Evolutionary conservation across 495 filamentous ascomycete genomes (phyloP).

Genomic region (Cetradonia linearis): DNA sequence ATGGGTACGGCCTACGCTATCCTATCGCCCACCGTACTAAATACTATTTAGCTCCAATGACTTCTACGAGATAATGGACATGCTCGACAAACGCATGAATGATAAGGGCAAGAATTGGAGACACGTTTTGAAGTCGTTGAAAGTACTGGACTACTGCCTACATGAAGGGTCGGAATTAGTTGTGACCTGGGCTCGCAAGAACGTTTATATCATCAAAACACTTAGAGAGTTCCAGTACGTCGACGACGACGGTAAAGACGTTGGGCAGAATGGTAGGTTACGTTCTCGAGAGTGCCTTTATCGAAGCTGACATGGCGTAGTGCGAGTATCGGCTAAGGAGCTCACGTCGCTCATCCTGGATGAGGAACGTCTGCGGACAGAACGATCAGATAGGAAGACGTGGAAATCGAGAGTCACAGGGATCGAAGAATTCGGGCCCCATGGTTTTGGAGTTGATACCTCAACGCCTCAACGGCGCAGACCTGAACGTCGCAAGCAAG

Average conservation of each 20-base stretch:
- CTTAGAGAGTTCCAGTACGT: slow-evolving; percentile 92
- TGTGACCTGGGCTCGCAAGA: slow-evolving; percentile 96
- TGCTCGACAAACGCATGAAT: slow-evolving; percentile 97
- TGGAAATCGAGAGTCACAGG: slow-evolving; percentile 97
- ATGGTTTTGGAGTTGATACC: slow-evolving; percentile 28
- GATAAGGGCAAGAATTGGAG: slow-evolving; percentile 99
- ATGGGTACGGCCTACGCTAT: slow-evolving; percentile 55
- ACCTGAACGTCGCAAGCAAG: slow-evolving; percentile 35
- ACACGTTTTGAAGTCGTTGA: slow-evolving; percentile 94
- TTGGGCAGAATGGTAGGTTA: slow-evolving; percentile 79
- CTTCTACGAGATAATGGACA: slow-evolving; percentile 99
- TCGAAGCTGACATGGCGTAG: slow-evolving; percentile 39
- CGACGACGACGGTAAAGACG: slow-evolving; percentile 88
- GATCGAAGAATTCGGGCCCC: slow-evolving; percentile 66
- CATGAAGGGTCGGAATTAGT: slow-evolving; percentile 96
- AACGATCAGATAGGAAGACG: slow-evolving; percentile 81
- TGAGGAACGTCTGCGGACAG: slow-evolving; percentile 84
- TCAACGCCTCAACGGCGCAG: slow-evolving; percentile 33
- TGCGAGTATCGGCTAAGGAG: slow-evolving; percentile 92
- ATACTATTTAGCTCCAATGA: slow-evolving; percentile 62
- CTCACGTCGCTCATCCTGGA: slow-evolving; percentile 88
- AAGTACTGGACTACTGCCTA: slow-evolving; percentile 95
- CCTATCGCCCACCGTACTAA: slow-evolving; percentile 17
- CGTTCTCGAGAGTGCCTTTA: neutral
- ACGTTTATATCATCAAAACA: slow-evolving; percentile 97